Evolutionary conservation across 805 yeast genomes (phyloP), one percentile per base, ranked within the genome.

Genomic region (Blastobotrys mokoenaii): DNA sequence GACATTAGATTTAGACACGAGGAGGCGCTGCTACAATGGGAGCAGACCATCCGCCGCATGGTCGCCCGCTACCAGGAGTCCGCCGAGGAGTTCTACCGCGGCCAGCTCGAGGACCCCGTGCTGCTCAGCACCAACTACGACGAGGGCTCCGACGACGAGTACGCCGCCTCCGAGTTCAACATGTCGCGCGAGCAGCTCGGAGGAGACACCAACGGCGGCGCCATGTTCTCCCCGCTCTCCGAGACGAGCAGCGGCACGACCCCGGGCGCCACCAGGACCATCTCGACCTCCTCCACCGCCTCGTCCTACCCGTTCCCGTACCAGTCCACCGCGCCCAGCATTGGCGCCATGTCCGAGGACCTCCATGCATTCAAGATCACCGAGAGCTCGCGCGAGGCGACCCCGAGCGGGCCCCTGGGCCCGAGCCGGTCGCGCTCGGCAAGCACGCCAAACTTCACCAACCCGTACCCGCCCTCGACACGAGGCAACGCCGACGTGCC

Each of bases 1-100:
- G 77, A 87, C 14, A 72, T 93, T 59, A 74, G 85, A 46, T 87
- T 87, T 64, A 75, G 82, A 49, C 82, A 82, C 43, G 97, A 89
- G 57, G 97, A 93, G 61, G 71, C 73, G 14, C 72, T 94, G 51
- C 74, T 73, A 47, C 90, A 82, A 61, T 93, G 97, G 97, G 86
- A 65, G 40, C 30, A 56, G 30, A 58, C 70, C 2, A 51, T 69
- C 31, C 51, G 41, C 41, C 50, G 51, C 25, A 48, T 63, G 49
- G 53, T 62, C 2, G 47, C 50, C 6, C 38, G 56, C 10, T 52
- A 54, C 34, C 48, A 52, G 18, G 54, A 49, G 32, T 34, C 38
- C 7, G 27, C 27, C 27, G 27, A 22, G 27, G 27, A 22, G 27
- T 22, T 22, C 27, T 22, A 22, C 27, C 27, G 8, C 7, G 8